Evolutionary conservation across 2,329 filamentous ascomycete species (phyloP), one percentile per base, ranked within the genome.

Genomic region (Sphaerostilbella broomeana): DNA sequence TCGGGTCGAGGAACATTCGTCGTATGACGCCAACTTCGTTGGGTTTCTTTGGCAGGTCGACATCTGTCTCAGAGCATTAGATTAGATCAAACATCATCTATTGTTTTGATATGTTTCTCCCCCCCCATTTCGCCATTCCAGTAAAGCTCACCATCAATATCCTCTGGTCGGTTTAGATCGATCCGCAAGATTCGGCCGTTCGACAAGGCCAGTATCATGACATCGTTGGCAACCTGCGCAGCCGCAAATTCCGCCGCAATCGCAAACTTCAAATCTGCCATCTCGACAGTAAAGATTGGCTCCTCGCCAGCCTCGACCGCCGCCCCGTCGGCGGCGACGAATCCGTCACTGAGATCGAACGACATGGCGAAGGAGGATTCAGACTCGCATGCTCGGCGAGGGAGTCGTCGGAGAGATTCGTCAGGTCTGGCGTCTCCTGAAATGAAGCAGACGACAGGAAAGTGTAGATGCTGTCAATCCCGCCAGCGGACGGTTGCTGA

Each of bases 1-100:
- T 95, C 19, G 92, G 90, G 57, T 98, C 92, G 56, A 98, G 84
- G 67, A 98, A 98, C 77, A 98, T 87, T 68, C 85, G 86, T 51
- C 85, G 82, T 56, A 98, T 97, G 37, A 95, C 77, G 50, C 92
- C 92, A 44, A 92, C 77, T 61, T 98, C 90, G 25, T 86, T 83
- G 12, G 86, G 79, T 55, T 90, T 92, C 68, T 94, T 95, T 25
- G 92, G 92, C 6, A 98, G 78, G 61, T 98, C 92, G 60, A 98
- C 95, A 64, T 98, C 90, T 94, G 53, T 8, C 38, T 8, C 27
- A 26, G n/a, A 38, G 46, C 40, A 46, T 41, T 37, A 43, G 31
- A 7, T 24, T 13, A 29, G 30, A 36, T 12, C 9, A 35, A 32
- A 26, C 13, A 13, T 6, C 11, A 19, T 12, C 31, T 24, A 3